Percentiles rank a stretch among this genome's conserved stretches.
Evolutionary conservation across 2,329 filamentous ascomycete species (phyloP).

Genomic region (Simplicillium sp.): DNA sequence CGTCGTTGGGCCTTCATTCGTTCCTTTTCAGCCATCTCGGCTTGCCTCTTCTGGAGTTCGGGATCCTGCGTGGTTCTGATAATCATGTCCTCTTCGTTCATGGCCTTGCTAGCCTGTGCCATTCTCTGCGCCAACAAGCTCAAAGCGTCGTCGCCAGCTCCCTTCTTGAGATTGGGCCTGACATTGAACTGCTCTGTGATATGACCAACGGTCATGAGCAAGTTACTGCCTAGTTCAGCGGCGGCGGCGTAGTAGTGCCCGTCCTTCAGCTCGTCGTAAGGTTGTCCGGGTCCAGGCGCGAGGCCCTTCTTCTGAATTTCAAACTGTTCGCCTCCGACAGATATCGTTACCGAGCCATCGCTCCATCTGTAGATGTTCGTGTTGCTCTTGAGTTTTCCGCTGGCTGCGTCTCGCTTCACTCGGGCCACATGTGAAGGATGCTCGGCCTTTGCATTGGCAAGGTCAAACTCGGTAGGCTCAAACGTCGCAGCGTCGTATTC

Average conservation of each 20-base stretch:
- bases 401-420: constrained; percentile 58
- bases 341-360: constrained; percentile 66
- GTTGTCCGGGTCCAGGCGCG: constrained; percentile 49
- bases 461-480: constrained; percentile 46
- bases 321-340: constrained; percentile 68
- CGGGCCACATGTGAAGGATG: constrained; percentile 57
- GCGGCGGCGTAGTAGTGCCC: constrained; percentile 69
- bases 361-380: constrained; percentile 68
- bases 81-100: constrained; percentile 52
- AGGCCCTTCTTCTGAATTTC: constrained; percentile 63
- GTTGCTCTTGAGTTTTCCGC: constrained; percentile 62
- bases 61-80: constrained; percentile 65
- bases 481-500: constrained; percentile 59
- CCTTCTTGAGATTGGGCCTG: constrained; percentile 46
- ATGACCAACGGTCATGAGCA: constrained; percentile 66
- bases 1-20: constrained; percentile 56
- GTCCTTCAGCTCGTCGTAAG: constrained; percentile 59
- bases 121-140: constrained; percentile 58
- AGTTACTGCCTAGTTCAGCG: constrained; percentile 56
- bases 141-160: constrained; percentile 62
- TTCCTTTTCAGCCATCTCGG: constrained; percentile 67
- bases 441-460: constrained; percentile 42
- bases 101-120: constrained; percentile 50
- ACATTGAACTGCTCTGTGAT: constrained; percentile 65
- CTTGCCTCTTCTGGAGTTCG: constrained; percentile 63